Base-by-base conservation (phyloP, 1,284 basidiomycete genomes). In the Austroboletus novae-zelandiae region DNA sequence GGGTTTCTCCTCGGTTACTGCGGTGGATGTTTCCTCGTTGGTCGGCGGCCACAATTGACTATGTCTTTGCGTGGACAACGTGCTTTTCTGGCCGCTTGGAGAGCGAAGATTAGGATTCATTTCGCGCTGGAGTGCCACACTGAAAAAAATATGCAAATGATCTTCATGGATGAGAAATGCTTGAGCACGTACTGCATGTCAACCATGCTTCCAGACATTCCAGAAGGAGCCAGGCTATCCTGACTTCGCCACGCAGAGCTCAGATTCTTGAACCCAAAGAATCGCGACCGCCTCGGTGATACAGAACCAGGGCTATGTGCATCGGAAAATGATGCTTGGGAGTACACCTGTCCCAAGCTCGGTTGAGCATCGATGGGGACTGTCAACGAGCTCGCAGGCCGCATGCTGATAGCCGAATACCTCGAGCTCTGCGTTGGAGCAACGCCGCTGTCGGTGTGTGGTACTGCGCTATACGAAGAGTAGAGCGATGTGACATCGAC, bases 141-240 rank as follows among this genome's bases (percentile, higher is more conserved):
- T 91, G 56, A 7, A 27, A 42, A 51, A 40, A 43, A 23, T 23
- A 23, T 43, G 39, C 51, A 48, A 45, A 34, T 46, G 52, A 57
- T 53, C 42, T 27, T 27, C 25, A 27, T 27, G 25, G 25, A 27
- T 27, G 25, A 58, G 45, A 47, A 37, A 31, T 15, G 39, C 42
- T 52, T 31, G 44, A 41, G 47, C 20, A 86, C 91, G 63, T 72
- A 94, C 91, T 94, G 92, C 92, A 94, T 94, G 66, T 94, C 89
- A 64, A 94, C 76, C 90, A 94, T 92, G 64, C 92, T 90, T 49
- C 85, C 85, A 4, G 84, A 84, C 64, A 86, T 81, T 7, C 90
- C 91, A 29, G 88, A 89, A 15, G 79, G 76, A 2, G 87, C 85
- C 41, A 91, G 70, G 62, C 89, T 91, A 51, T 89, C 87, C 58